phyloP scores from a whole-genome alignment of 202 grass and related monocot species.

The Schoenoplectus triqueter region DNA sequence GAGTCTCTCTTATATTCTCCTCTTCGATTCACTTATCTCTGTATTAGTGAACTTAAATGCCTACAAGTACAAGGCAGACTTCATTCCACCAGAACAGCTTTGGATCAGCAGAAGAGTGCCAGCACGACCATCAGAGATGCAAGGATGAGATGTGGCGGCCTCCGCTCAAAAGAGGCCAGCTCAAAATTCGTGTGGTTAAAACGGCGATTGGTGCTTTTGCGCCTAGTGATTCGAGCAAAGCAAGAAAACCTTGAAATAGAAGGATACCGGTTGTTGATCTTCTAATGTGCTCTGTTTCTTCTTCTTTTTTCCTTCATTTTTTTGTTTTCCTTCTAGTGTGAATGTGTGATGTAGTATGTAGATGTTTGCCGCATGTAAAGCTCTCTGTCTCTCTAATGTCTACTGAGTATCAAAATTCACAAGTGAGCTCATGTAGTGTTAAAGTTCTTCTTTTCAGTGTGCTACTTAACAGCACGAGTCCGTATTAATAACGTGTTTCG shows the following conservation, averaged over 20 bases:
- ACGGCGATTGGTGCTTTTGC: conserved; percentile 38
- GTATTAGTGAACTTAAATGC: conserved; percentile 4
- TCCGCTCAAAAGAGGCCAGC: conserved; percentile 66
- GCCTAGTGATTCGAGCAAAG: background rate
- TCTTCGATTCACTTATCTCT: conserved; percentile 1
- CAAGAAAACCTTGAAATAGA: background rate
- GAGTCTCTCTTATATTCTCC: conserved; percentile 1
- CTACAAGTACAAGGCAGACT: background rate
- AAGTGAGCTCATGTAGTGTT: background rate
- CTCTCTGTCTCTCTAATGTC: no score
- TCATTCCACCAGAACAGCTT: conserved; percentile 36
- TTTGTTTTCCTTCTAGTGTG: no score
- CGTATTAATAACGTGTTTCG: background rate
- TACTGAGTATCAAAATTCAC: no score
- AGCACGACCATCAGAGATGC: conserved; percentile 29
- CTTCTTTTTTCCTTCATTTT: no score
- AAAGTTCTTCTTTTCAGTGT: background rate
- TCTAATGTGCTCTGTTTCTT: background rate
- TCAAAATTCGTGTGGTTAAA: conserved; percentile 60
- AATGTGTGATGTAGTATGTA: no score
- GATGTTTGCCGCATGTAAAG: no score
- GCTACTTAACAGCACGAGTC: background rate
- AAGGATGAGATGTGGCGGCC: conserved; percentile 53
- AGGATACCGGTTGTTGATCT: background rate
- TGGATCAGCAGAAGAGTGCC: conserved; percentile 10